These are phyloP conservation scores for Calonectria honghensis DNA, from an alignment of 2,329 filamentous ascomycete species.

Conservation along the genomic window DNA sequence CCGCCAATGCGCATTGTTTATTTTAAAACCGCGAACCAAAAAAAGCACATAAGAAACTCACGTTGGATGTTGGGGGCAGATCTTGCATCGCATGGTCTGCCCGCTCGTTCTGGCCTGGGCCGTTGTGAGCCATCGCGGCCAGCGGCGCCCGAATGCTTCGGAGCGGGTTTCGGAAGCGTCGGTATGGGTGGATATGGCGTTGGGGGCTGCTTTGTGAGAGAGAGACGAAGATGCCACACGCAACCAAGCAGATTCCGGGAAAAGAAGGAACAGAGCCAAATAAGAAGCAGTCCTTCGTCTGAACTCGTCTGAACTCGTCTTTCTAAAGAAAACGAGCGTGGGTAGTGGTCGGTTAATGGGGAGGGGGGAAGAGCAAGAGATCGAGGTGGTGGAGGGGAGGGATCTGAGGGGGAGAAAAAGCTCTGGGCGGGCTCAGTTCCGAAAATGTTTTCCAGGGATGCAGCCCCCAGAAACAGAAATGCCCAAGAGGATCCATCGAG, in stretches of 20 bases:
- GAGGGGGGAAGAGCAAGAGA: background rate
- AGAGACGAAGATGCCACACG: background rate
- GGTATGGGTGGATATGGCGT: conserved; percentile 8
- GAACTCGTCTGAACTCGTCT: conserved; percentile 11
- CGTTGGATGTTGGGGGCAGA: conserved; percentile 49
- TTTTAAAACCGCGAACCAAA: background rate
- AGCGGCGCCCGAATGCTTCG: conserved; percentile 9
- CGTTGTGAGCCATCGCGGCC: conserved; percentile 29
- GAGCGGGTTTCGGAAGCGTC: conserved; percentile 22
- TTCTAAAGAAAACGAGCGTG: conserved; percentile 17
- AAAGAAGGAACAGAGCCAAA: background rate
- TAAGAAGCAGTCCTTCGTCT: background rate
- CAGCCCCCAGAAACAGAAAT: conserved; percentile 3
- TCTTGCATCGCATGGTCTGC: conserved; percentile 47
- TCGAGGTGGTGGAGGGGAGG: background rate
- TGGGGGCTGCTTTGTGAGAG: background rate
- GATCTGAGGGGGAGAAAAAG: conserved; percentile 16
- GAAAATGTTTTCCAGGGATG: conserved; percentile 23
- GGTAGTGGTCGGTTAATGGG: conserved; percentile 19
- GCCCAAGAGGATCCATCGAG: conserved; percentile 28
- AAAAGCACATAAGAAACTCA: conserved; percentile 40
- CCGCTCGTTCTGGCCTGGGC: conserved; percentile 18
- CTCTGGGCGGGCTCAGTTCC: background rate
- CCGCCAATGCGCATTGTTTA: background rate
- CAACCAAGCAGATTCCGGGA: background rate